Conservation (phyloP, 2,329 filamentous ascomycete species). For the Diaporthe velutina region DNA sequence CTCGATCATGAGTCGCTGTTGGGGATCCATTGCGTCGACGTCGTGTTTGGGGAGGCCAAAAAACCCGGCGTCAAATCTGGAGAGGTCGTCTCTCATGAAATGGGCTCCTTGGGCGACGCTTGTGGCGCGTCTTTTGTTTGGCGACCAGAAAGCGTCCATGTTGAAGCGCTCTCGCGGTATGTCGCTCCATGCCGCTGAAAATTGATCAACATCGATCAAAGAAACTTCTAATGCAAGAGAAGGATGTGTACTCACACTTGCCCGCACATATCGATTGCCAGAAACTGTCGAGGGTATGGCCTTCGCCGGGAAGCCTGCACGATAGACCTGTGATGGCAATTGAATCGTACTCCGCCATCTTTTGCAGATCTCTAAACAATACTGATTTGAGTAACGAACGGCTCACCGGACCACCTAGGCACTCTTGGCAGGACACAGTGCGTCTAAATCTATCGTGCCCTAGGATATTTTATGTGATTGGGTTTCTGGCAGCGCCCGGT, state of each 20-base stretch:
- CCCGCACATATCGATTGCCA: slow-evolving; percentile 16
- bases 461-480: not conserved
- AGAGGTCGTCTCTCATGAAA: slow-evolving; percentile 6
- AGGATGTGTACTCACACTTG: not conserved
- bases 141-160: slow-evolving; percentile 1
- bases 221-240: not conserved
- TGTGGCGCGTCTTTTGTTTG: slow-evolving; percentile 11
- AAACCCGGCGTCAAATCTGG: not conserved
- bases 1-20: slow-evolving; percentile 13
- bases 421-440: not conserved
- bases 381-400: not conserved
- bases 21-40: slow-evolving; percentile 3
- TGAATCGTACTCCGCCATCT: not conserved
- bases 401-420: not conserved
- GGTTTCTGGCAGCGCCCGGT: not conserved
- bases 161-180: slow-evolving; percentile 16
- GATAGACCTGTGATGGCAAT: slow-evolving; percentile 1
- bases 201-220: not conserved
- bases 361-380: not conserved
- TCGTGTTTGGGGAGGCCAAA: slow-evolving; percentile 8
- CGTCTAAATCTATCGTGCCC: not conserved
- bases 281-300: not conserved
- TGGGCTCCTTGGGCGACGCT: not conserved
- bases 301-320: slow-evolving; percentile 14
- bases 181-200: not conserved